These are phyloP conservation scores for Wickerhamomyces rabaulensis DNA, from an alignment of 805 yeast species.

Conservation along the genomic window DNA sequence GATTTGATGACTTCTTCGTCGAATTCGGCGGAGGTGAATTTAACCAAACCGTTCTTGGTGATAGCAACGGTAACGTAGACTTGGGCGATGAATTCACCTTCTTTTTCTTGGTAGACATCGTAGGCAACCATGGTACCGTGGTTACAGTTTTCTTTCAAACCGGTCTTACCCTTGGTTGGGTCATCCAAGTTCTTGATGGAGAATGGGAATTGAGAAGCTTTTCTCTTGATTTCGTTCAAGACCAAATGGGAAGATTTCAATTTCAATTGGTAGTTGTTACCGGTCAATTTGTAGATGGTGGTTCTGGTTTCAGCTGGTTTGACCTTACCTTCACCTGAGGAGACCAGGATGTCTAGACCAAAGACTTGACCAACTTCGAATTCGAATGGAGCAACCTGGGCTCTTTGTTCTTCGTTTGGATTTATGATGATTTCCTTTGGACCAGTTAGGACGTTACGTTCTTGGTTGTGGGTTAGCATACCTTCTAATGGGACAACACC, in stretches of 20 bases:
- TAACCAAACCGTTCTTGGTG: slow-evolving; percentile 67
- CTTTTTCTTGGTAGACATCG: slow-evolving; percentile 63
- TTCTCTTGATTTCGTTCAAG: slow-evolving; percentile 61
- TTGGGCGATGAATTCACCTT: slow-evolving; percentile 63
- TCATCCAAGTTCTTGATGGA: slow-evolving; percentile 61
- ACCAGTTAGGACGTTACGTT: slow-evolving; percentile 62
- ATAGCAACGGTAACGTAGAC: slow-evolving; percentile 70
- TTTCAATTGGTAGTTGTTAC: slow-evolving; percentile 61
- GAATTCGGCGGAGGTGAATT: slow-evolving; percentile 53
- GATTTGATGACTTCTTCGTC: slow-evolving; percentile 44
- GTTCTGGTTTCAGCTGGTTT: slow-evolving; percentile 55
- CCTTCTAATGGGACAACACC: slow-evolving; percentile 65
- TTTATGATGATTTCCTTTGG: slow-evolving; percentile 72
- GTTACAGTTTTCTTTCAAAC: slow-evolving; percentile 64
- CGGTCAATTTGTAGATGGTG: slow-evolving; percentile 67
- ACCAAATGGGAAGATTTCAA: slow-evolving; percentile 65
- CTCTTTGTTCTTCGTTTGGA: slow-evolving; percentile 63
- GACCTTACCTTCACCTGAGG: slow-evolving; percentile 64
- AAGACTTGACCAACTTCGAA: slow-evolving; percentile 75
- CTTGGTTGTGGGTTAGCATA: slow-evolving; percentile 71
- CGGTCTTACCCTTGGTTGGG: slow-evolving; percentile 67
- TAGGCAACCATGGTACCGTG: slow-evolving; percentile 64
- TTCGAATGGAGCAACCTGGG: slow-evolving; percentile 55
- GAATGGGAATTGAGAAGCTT: slow-evolving; percentile 65
- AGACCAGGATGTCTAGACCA: slow-evolving; percentile 67